phyloP scores from a whole-genome alignment of 495 filamentous ascomycete genomes.

The Neohortaea acidophila region DNA sequence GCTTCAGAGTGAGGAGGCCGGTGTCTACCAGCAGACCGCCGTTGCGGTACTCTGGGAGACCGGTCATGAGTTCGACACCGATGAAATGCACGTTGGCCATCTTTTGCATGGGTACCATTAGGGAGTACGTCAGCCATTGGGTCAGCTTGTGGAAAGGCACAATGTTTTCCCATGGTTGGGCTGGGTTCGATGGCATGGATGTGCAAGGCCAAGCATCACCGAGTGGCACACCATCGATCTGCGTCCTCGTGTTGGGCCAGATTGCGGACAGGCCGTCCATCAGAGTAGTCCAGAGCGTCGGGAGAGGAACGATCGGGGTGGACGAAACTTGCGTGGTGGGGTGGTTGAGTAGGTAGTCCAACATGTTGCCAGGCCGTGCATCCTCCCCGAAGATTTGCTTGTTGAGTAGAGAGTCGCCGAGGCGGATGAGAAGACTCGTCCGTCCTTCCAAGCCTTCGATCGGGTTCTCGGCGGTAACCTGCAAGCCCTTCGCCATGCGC shows the following conservation, averaged over 20 bases:
- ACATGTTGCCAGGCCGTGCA: constrained; percentile 82
- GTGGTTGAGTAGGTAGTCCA: constrained; percentile 88
- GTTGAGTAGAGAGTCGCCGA: constrained; percentile 65
- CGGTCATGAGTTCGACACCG: constrained; percentile 63
- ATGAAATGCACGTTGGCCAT: constrained; percentile 63
- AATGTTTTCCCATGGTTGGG: constrained; percentile 78
- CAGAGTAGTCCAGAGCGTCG: constrained; percentile 76
- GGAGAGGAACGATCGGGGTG: constrained; percentile 74
- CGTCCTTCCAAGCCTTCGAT: constrained; percentile 80
- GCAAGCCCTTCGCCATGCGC: constrained; percentile 61
- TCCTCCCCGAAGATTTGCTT: constrained; percentile 73
- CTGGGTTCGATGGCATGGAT: constrained; percentile 61
- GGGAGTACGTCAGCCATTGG: constrained; percentile 78
- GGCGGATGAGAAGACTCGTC: constrained; percentile 58
- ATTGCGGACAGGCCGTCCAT: constrained; percentile 77
- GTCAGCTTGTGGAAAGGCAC: constrained; percentile 89
- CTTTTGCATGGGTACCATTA: constrained; percentile 75
- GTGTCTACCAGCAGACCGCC: constrained; percentile 74
- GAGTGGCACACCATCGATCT: constrained; percentile 73
- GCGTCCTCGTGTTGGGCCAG: constrained; percentile 80
- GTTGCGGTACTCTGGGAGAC: constrained; percentile 77
- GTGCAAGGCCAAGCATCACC: constrained; percentile 92
- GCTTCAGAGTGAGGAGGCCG: constrained; percentile 63
- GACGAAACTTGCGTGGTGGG: constrained; percentile 74
- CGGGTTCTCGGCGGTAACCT: constrained; percentile 67